Conservation (phyloP, 2,329 filamentous ascomycete genomes). For the Cytospora mali region DNA sequence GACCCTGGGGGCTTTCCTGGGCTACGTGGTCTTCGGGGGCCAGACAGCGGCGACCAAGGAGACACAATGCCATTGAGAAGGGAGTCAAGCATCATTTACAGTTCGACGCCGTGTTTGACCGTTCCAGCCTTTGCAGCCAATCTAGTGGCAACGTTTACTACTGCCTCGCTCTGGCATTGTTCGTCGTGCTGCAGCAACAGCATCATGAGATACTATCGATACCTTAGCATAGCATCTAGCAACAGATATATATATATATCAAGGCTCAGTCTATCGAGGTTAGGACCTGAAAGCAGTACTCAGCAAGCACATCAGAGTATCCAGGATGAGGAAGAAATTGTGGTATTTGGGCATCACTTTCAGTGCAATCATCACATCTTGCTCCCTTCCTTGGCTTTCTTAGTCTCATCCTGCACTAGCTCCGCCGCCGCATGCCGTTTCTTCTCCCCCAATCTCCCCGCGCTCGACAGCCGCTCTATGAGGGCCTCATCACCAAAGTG, state of each 20-base stretch:
- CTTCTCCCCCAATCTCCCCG: slow-evolving; percentile 52
- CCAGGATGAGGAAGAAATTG: background rate
- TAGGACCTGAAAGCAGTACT: background rate
- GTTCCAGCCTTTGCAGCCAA: background rate
- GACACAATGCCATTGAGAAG: slow-evolving; percentile 79
- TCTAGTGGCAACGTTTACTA: background rate
- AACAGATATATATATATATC: background rate
- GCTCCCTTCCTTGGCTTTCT: slow-evolving; percentile 37
- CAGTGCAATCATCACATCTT: slow-evolving; percentile 42
- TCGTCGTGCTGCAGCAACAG: background rate
- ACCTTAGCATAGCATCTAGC: slow-evolving; percentile 14
- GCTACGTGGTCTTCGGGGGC: slow-evolving; percentile 80
- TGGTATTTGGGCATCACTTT: slow-evolving; percentile 27
- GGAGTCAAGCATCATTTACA: background rate
- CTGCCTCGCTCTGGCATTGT: background rate
- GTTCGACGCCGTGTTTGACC: background rate
- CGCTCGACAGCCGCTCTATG: slow-evolving; percentile 48
- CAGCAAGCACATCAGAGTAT: background rate
- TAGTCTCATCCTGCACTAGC: slow-evolving; percentile 39
- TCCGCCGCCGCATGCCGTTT: slow-evolving; percentile 39
- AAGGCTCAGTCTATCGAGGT: background rate
- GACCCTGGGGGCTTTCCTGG: slow-evolving; percentile 83
- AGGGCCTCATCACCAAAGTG: slow-evolving; percentile 57
- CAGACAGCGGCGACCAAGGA: slow-evolving; percentile 74
- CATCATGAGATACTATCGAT: slow-evolving; percentile 5